These are phyloP conservation scores for Effrenium voratum DNA, from an alignment of 73 alveolate genomes.

Conservation along the genomic window DNA sequence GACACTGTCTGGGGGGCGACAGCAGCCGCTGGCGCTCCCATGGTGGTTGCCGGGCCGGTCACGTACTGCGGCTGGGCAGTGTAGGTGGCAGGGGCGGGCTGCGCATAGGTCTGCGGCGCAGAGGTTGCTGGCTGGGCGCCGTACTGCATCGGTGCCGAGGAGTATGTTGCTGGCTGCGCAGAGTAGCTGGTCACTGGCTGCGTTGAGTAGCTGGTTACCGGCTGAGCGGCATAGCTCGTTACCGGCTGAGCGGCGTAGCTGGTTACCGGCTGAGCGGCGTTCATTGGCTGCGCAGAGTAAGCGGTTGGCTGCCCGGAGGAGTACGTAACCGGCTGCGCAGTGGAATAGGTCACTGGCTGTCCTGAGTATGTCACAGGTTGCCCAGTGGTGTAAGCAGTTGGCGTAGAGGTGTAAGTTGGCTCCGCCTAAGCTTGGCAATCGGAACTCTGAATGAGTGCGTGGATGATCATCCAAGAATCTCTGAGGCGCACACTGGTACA, in stretches of 20 bases:
- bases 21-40: background rate
- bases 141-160: no score
- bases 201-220: conserved; percentile 24
- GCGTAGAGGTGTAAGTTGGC: background rate
- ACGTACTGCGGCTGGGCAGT: conserved; percentile 47
- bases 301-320: conserved; percentile 25
- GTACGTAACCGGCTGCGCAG: conserved; percentile 38
- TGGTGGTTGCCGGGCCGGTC: conserved; percentile 34
- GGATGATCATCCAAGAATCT: background rate
- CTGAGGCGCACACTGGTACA: background rate
- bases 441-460: background rate
- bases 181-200: conserved; percentile 41
- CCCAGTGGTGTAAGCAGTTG: background rate
- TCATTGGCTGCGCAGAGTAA: conserved; percentile 39
- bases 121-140: no score
- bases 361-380: conserved; percentile 1
- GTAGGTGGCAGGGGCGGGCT: conserved; percentile 36
- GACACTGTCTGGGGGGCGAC: background rate
- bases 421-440: background rate
- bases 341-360: conserved; percentile 51
- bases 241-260: conserved; percentile 22
- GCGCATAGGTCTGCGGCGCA: conserved; percentile 43
- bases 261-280: conserved; percentile 25
- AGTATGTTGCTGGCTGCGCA: no score
- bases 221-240: background rate